phyloP scores from a whole-genome alignment of 805 yeast genomes.

The Nakazawaea molendinolei region DNA sequence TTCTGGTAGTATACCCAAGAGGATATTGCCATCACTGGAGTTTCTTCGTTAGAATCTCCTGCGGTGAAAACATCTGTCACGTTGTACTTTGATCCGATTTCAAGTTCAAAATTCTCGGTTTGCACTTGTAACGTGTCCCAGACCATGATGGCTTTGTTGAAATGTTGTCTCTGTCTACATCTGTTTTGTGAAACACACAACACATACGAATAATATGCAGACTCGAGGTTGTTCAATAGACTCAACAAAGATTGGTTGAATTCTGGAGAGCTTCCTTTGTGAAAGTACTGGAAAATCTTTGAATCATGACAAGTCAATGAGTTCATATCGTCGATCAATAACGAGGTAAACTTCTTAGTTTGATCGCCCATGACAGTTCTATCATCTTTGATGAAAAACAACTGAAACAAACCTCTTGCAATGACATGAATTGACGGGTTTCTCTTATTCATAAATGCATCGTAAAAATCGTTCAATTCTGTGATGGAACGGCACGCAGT shows the following conservation, averaged over 20 bases:
- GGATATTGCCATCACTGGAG: conserved; percentile 56
- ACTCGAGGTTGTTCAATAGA: conserved; percentile 40
- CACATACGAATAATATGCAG: conserved; percentile 37
- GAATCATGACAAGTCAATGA: conserved; percentile 34
- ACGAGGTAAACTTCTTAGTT: conserved; percentile 26
- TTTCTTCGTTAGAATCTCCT: conserved; percentile 17
- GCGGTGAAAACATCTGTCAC: conserved; percentile 26
- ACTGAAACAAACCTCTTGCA: conserved; percentile 58
- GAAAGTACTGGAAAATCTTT: conserved; percentile 20
- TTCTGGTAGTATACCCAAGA: conserved; percentile 66
- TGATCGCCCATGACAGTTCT: conserved; percentile 46
- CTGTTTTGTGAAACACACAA: conserved; percentile 56
- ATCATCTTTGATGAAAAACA: conserved; percentile 58
- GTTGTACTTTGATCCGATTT: conserved; percentile 24
- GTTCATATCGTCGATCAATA: conserved; percentile 35
- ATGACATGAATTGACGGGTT: conserved; percentile 31
- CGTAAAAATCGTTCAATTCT: conserved; percentile 21
- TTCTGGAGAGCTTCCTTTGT: conserved; percentile 10
- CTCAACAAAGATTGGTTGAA: conserved; percentile 20
- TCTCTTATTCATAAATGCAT: conserved; percentile 20
- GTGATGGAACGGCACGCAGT: conserved; percentile 21
- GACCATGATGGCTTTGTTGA: conserved; percentile 43
- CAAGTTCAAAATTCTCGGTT: conserved; percentile 58
- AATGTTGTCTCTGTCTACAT: conserved; percentile 75
- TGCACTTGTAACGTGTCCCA: conserved; percentile 83